Conservation (phyloP, 2,329 filamentous ascomycete genomes). For the Boeremia lycopersici region DNA sequence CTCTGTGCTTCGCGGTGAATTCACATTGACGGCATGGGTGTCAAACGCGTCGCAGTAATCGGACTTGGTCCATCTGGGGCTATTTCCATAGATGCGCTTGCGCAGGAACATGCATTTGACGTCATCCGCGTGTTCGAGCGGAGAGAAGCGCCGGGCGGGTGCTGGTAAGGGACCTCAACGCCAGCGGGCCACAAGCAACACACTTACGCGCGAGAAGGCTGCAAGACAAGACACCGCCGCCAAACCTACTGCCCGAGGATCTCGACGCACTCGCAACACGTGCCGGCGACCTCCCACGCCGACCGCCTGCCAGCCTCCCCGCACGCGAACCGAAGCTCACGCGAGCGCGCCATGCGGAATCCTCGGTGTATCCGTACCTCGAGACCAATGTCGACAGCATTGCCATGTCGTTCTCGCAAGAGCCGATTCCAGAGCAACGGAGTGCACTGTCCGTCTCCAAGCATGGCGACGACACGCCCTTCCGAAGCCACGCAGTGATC, state of each 20-base stretch:
- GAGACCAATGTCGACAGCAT: conserved; percentile 67
- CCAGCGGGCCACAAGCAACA: background rate
- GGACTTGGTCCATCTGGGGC: conserved; percentile 66
- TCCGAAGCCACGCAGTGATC: conserved; percentile 66
- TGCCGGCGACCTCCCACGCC: conserved; percentile 25
- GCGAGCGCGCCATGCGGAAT: conserved; percentile 33
- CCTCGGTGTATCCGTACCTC: conserved; percentile 63
- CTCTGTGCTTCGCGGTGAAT: background rate
- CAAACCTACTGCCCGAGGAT: conserved; percentile 27
- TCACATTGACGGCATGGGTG: conserved; percentile 9
- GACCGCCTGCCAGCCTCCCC: conserved; percentile 27
- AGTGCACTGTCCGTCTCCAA: conserved; percentile 49
- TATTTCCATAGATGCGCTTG: conserved; percentile 65
- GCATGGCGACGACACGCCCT: conserved; percentile 65
- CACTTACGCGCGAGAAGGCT: conserved; percentile 23
- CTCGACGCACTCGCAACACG: conserved; percentile 27
- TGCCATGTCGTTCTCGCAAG: conserved; percentile 66
- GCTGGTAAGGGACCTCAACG: conserved; percentile 57
- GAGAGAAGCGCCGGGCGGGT: conserved; percentile 64
- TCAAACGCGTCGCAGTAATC: conserved; percentile 61
- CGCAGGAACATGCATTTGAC: conserved; percentile 64
- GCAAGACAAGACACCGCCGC: conserved; percentile 26
- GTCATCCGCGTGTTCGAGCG: conserved; percentile 67
- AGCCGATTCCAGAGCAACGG: conserved; percentile 57
- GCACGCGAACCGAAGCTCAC: conserved; percentile 19